phyloP scores from a whole-genome alignment of 2,329 filamentous ascomycete genomes.

The Pseudogymnoascus sp. region DNA sequence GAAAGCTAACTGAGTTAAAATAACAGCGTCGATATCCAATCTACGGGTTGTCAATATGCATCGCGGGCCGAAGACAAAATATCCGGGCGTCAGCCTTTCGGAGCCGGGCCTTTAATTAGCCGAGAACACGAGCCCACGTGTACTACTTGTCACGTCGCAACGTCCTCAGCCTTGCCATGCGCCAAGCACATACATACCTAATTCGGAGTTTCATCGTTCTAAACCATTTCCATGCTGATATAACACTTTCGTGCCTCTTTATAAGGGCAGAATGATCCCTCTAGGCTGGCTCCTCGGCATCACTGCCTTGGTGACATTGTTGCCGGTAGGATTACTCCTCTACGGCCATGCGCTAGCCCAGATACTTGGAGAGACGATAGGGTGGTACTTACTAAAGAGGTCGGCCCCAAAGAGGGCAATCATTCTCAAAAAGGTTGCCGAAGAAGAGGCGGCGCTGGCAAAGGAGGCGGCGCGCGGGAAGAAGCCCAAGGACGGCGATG shows the following conservation, averaged over 20 bases:
- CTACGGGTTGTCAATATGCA: neutral
- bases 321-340: neutral
- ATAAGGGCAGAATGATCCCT: slow-evolving; percentile 1
- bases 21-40: neutral
- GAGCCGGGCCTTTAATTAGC: neutral
- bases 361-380: neutral
- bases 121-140: slow-evolving; percentile 3
- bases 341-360: slow-evolving; percentile 2
- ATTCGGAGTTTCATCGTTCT: slow-evolving; percentile 2
- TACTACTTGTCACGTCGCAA: neutral
- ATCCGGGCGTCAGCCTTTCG: neutral
- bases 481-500: slow-evolving; percentile 27
- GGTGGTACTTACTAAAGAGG: neutral
- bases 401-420: slow-evolving; percentile 16
- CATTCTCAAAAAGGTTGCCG: slow-evolving; percentile 19
- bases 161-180: slow-evolving; percentile 3
- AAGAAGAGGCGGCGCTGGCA: slow-evolving; percentile 5
- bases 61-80: neutral
- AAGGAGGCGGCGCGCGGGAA: slow-evolving; percentile 13
- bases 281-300: slow-evolving; percentile 4
- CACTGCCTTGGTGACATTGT: neutral
- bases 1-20: neutral
- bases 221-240: slow-evolving; percentile 4
- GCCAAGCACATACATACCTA: neutral
- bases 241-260: slow-evolving; percentile 4